phyloP scores from a whole-genome alignment of 2,329 filamentous ascomycete genomes.

The Aureobasidium leucospermi region DNA sequence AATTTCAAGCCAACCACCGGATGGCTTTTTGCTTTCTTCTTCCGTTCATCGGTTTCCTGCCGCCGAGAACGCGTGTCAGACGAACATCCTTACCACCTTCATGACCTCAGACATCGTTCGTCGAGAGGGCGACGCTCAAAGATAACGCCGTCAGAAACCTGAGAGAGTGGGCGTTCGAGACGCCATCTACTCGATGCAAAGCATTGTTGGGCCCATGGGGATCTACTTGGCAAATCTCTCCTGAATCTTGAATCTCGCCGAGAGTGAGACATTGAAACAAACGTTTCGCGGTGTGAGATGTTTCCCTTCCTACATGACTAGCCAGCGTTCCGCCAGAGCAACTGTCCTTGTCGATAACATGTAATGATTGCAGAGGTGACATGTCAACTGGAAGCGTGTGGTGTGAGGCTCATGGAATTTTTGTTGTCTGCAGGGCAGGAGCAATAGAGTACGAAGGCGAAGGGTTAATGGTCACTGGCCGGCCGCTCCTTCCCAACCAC shows the following conservation, averaged over 20 bases:
- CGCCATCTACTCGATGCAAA: background rate
- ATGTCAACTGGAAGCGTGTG: background rate
- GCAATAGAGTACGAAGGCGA: background rate
- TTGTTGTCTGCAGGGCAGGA: background rate
- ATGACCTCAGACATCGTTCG: background rate
- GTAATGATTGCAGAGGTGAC: background rate
- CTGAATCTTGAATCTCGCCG: slow-evolving; percentile 6
- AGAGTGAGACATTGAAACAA: background rate
- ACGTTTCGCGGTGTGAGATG: background rate
- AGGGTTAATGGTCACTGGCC: too few relatives aligned
- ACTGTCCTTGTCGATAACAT: background rate
- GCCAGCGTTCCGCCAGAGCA: background rate
- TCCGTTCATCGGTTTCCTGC: background rate
- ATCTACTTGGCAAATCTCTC: background rate
- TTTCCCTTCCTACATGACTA: background rate
- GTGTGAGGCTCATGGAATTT: background rate
- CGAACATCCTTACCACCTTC: background rate
- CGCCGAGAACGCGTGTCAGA: background rate
- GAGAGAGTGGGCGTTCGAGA: background rate
- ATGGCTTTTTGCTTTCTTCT: background rate
- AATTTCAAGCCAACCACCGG: background rate
- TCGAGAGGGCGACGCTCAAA: background rate
- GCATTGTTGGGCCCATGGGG: background rate
- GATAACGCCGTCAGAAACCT: background rate
- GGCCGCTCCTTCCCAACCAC: background rate